Evolutionary conservation across 306 rosid species (phyloP).

Genomic region (Carpinus viminea): DNA sequence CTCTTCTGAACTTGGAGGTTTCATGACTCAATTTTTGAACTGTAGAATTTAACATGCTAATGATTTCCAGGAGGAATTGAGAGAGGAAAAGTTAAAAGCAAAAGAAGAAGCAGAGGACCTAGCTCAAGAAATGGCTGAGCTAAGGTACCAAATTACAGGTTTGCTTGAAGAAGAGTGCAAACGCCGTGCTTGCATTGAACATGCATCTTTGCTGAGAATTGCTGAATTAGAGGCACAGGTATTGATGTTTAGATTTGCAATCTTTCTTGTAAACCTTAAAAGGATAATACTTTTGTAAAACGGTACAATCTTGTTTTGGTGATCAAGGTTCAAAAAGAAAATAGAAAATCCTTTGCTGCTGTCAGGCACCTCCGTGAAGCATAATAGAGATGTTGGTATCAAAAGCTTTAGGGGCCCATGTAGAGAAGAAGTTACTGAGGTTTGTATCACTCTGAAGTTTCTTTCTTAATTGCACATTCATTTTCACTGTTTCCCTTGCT

Average conservation of each 20-base stretch:
- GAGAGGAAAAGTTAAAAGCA: constrained; percentile 79
- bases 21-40: constrained; percentile 26
- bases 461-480: not conserved
- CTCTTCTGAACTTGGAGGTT: constrained; percentile 18
- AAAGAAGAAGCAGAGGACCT: constrained; percentile 93
- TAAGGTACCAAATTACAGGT: constrained; percentile 74
- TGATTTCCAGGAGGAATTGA: constrained; percentile 62
- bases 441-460: constrained; percentile 34
- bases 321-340: constrained; percentile 58
- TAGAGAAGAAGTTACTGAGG: constrained; percentile 31
- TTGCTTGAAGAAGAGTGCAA: constrained; percentile 88
- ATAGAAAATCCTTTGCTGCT: constrained; percentile 32
- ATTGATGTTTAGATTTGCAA: constrained; percentile 28
- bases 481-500: not conserved
- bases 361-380: constrained; percentile 35
- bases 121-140: constrained; percentile 98
- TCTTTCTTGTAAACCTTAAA: constrained; percentile 10
- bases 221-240: constrained; percentile 88
- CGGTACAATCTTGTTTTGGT: constrained; percentile 15
- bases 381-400: constrained; percentile 30
- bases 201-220: constrained; percentile 87
- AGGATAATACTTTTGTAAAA: constrained; percentile 1
- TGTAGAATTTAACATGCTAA: constrained; percentile 10
- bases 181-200: constrained; percentile 90
- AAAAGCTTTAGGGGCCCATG: constrained; percentile 23